Evolutionary conservation across 768 basidiomycete species (phyloP).

Genomic region (Lyophyllum semitale): DNA sequence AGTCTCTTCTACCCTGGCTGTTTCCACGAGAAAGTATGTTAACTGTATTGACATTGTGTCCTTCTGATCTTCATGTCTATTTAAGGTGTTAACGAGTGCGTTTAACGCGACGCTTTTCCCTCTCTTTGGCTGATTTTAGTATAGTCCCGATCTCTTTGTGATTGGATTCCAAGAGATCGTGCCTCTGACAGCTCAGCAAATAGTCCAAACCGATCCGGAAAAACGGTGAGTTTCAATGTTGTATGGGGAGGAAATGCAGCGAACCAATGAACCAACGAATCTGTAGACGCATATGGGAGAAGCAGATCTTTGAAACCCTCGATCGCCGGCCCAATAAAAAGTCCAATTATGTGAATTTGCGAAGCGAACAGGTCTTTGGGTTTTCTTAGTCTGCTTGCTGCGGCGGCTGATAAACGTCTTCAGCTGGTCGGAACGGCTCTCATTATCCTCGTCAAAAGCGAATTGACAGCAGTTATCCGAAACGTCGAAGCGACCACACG

Average conservation of each 20-base stretch:
- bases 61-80: conserved; percentile 13
- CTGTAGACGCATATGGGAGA: conserved; percentile 85
- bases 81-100: conserved; percentile 50
- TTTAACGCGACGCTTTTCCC: conserved; percentile 5
- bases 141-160: conserved; percentile 85
- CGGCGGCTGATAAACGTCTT: conserved; percentile 10
- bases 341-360: conserved; percentile 77
- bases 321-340: conserved; percentile 68
- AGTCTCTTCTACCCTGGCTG: conserved; percentile 87
- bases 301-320: conserved; percentile 75
- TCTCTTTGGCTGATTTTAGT: conserved; percentile 10
- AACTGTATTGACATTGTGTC: conserved; percentile 16
- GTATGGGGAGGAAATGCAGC: background rate
- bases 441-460: conserved; percentile 79
- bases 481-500: conserved; percentile 91
- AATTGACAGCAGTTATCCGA: conserved; percentile 76
- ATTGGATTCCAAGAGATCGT: conserved; percentile 98
- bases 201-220: conserved; percentile 93
- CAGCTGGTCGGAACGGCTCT: conserved; percentile 95
- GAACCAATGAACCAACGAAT: background rate
- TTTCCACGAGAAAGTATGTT: conserved; percentile 79
- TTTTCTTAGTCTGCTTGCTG: background rate
- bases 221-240: conserved; percentile 56
- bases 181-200: conserved; percentile 95
- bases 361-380: conserved; percentile 82